Evolutionary conservation across 208 protist genomes (phyloP).

Genomic region (Novymonas esmeraldas): DNA sequence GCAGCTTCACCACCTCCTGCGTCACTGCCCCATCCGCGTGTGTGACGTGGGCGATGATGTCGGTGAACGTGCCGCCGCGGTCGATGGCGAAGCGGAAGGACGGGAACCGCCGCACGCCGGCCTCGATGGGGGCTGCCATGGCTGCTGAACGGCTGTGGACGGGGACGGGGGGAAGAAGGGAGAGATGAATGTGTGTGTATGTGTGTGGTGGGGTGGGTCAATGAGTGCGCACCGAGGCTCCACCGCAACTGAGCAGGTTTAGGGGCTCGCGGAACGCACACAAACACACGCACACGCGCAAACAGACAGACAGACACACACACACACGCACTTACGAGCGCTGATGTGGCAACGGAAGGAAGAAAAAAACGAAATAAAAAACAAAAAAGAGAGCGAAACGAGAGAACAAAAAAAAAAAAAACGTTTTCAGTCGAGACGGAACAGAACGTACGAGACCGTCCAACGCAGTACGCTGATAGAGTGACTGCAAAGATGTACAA

Average conservation of each 20-base stretch:
- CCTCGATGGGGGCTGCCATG: not conserved
- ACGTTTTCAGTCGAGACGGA: no score
- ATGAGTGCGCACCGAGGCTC: not conserved
- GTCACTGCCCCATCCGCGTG: constrained; percentile 28
- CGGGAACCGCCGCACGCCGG: constrained; percentile 23
- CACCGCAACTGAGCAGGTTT: not conserved
- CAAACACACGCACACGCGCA: not conserved
- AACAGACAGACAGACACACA: not conserved
- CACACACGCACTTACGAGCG: not conserved
- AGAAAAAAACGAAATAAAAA: not conserved
- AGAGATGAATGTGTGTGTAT: not conserved
- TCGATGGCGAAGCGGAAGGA: constrained; percentile 89
- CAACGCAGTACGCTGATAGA: no score
- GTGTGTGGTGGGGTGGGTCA: constrained; percentile 2
- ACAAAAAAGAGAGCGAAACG: not conserved
- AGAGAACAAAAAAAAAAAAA: no score
- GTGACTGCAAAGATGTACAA: no score
- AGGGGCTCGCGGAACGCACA: not conserved
- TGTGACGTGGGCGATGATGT: constrained; percentile 89
- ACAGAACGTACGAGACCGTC: no score
- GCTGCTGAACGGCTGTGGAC: not conserved
- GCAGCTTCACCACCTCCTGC: constrained; percentile 88
- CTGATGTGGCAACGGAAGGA: not conserved
- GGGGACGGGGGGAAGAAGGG: not conserved
- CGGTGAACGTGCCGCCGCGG: constrained; percentile 96